Conservation (phyloP, 352 stramenopile species). For the Phytophthora europaea region DNA sequence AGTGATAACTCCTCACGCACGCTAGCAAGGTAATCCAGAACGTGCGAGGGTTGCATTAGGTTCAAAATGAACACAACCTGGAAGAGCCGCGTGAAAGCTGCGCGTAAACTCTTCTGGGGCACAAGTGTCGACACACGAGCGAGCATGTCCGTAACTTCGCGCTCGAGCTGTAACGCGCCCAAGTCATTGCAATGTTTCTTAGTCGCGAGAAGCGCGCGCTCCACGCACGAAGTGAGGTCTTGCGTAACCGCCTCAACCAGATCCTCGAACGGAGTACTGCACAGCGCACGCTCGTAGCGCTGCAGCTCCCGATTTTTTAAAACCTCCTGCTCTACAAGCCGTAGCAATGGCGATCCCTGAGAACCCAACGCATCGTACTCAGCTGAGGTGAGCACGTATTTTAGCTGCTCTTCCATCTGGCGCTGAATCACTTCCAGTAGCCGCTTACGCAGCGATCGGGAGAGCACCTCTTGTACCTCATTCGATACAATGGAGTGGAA, state of each 20-base stretch:
- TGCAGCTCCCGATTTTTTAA: conserved; percentile 72
- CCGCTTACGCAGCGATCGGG: conserved; percentile 52
- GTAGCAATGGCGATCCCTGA: conserved; percentile 71
- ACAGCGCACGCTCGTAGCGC: conserved; percentile 71
- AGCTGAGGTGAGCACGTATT: conserved; percentile 72
- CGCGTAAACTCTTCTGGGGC: conserved; percentile 64
- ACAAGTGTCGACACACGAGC: conserved; percentile 61
- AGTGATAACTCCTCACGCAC: conserved; percentile 58
- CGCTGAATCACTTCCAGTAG: conserved; percentile 55
- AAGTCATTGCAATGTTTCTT: conserved; percentile 85
- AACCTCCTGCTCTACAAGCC: conserved; percentile 75
- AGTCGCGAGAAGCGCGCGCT: conserved; percentile 53
- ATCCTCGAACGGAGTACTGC: conserved; percentile 67
- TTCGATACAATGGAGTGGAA: conserved; percentile 81
- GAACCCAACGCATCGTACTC: conserved; percentile 76
- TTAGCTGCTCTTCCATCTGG: conserved; percentile 59
- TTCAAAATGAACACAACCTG: conserved; percentile 86
- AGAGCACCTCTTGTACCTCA: conserved; percentile 76
- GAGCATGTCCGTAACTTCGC: conserved; percentile 76
- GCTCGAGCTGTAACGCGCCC: conserved; percentile 81
- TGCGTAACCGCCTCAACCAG: conserved; percentile 71
- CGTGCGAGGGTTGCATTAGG: conserved; percentile 76
- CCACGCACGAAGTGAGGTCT: conserved; percentile 72
- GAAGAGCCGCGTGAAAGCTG: conserved; percentile 79
- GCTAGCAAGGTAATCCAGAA: conserved; percentile 73